These are phyloP conservation scores for Cercospora berteroae DNA, from an alignment of 2,329 filamentous ascomycete genomes.

Conservation along the genomic window DNA sequence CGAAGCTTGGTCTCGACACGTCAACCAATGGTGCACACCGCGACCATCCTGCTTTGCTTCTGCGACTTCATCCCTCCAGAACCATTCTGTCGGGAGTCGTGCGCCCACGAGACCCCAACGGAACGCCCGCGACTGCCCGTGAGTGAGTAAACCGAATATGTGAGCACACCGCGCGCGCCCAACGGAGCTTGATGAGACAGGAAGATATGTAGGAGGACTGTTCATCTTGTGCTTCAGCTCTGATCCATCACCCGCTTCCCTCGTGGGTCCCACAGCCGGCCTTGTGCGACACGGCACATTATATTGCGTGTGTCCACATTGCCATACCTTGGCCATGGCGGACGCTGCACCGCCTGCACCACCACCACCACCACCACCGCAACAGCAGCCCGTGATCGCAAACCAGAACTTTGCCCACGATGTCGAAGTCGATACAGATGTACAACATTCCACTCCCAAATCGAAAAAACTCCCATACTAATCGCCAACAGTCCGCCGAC, in stretches of 20 bases:
- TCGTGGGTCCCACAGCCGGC: background rate
- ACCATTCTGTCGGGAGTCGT: conserved; percentile 6
- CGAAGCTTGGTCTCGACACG: background rate
- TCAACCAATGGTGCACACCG: conserved; percentile 1
- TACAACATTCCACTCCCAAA: background rate
- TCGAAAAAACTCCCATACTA: background rate
- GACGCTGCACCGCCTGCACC: background rate
- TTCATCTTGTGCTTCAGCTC: background rate
- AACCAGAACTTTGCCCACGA: background rate
- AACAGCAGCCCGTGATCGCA: background rate
- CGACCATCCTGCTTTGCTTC: background rate
- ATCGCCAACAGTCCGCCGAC: conserved; percentile 8
- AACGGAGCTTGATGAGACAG: background rate
- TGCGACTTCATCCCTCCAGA: background rate
- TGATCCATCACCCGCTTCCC: background rate
- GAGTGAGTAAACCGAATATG: background rate
- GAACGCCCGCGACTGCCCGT: background rate
- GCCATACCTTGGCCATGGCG: background rate
- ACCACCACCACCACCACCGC: background rate
- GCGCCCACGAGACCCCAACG: background rate
- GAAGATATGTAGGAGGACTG: background rate
- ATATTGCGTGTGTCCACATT: background rate
- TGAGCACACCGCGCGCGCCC: background rate
- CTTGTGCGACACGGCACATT: background rate
- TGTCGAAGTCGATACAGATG: conserved; percentile 16